phyloP scores from a whole-genome alignment of 2,329 filamentous ascomycete species.

The Cladosporium halotolerans region DNA sequence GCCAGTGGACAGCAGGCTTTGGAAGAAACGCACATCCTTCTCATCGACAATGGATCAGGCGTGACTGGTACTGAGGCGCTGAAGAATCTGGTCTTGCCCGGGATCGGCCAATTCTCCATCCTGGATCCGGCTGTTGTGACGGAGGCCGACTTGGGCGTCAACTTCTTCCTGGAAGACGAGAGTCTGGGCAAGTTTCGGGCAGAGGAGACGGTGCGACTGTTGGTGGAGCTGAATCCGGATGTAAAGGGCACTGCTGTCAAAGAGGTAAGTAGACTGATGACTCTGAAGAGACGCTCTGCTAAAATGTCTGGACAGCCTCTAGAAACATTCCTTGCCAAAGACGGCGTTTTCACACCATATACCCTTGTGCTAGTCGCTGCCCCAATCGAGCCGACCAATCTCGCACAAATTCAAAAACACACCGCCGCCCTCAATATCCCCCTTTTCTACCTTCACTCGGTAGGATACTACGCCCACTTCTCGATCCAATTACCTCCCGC shows the following conservation, averaged over 20 bases:
- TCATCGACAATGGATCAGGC: conserved; percentile 82
- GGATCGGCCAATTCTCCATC: conserved; percentile 87
- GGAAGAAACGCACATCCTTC: conserved; percentile 83
- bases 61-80: conserved; percentile 84
- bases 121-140: conserved; percentile 72
- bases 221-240: conserved; percentile 88
- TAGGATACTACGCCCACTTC: conserved; percentile 88
- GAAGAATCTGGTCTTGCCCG: conserved; percentile 94
- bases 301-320: conserved; percentile 32
- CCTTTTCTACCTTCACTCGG: conserved; percentile 75
- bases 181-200: conserved; percentile 73
- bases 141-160: conserved; percentile 82
- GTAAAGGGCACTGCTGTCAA: conserved; percentile 68
- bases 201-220: conserved; percentile 66
- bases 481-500: conserved; percentile 69
- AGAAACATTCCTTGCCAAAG: conserved; percentile 38
- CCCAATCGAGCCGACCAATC: conserved; percentile 49
- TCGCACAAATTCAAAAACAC: conserved; percentile 46
- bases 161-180: conserved; percentile 87
- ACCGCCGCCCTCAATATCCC: conserved; percentile 59
- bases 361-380: conserved; percentile 57
- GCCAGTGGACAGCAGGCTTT: conserved; percentile 84
- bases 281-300: conserved; percentile 32
- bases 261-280: conserved; percentile 39
- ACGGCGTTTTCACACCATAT: conserved; percentile 41